A percentile compares a stretch with the other conserved stretches of the same genome.
Evolutionary conservation across 2,329 filamentous ascomycete genomes (phyloP).

Genomic region (Pseudogymnoascus sp.): DNA sequence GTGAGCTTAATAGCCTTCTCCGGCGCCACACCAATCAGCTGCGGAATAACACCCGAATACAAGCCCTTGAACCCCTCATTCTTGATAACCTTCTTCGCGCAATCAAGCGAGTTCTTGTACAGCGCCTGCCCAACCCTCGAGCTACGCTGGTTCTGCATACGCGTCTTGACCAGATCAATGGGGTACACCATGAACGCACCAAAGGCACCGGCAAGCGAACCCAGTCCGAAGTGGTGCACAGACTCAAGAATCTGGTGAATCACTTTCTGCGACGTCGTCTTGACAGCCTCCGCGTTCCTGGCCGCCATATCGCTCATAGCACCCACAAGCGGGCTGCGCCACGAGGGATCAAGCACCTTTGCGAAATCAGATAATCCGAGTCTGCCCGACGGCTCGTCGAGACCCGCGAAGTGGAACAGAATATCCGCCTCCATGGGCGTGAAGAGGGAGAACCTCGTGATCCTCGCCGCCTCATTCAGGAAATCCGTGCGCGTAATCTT

Average conservation of each 20-base stretch:
- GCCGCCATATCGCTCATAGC: constrained; percentile 33
- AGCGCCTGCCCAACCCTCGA: constrained; percentile 74
- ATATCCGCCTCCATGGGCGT: constrained; percentile 99
- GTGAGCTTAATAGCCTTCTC: constrained; percentile 99
- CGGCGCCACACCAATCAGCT: constrained; percentile 94
- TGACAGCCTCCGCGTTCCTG: constrained; percentile 38
- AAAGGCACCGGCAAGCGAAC: constrained; percentile 87
- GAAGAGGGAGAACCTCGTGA: constrained; percentile 91
- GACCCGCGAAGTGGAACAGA: constrained; percentile 92
- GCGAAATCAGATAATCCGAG: constrained; percentile 79
- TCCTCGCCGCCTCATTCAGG: constrained; percentile 81
- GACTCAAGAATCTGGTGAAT: constrained; percentile 65
- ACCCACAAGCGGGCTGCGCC: constrained; percentile 52
- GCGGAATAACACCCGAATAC: constrained; percentile 90
- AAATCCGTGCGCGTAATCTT: constrained; percentile 94
- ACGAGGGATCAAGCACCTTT: constrained; percentile 90
- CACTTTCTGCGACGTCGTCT: constrained; percentile 47
- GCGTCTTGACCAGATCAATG: constrained; percentile 96
- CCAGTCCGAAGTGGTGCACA: constrained; percentile 81
- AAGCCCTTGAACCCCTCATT: constrained; percentile 87
- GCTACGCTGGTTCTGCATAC: constrained; percentile 93
- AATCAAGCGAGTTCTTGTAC: constrained; percentile 97
- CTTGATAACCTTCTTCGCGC: constrained; percentile 81
- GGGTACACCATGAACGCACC: constrained; percentile 99
- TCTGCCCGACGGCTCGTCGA: constrained; percentile 81